Percentiles rank a stretch among this genome's conserved stretches.
Evolutionary conservation across 768 basidiomycete genomes (phyloP).

Genomic region (Russula vinacea): DNA sequence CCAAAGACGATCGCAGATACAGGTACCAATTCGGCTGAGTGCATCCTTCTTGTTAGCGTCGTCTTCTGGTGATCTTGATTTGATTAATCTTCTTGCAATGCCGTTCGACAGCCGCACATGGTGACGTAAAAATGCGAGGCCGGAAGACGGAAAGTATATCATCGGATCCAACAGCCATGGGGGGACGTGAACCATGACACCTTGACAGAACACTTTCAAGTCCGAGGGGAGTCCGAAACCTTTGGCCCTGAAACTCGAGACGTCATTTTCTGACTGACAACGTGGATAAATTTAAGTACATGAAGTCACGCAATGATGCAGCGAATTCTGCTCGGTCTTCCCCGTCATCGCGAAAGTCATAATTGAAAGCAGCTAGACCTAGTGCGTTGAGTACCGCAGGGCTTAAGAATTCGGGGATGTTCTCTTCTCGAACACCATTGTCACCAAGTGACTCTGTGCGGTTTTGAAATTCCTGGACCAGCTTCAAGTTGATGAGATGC

Average conservation of each 20-base stretch:
- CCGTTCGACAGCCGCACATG: constrained; percentile 17
- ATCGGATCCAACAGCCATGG: constrained; percentile 11
- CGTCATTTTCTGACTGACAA: not conserved
- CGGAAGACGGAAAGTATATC: constrained; percentile 22
- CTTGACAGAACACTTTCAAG: constrained; percentile 26
- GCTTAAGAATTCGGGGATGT: constrained; percentile 19
- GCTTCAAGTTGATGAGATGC: not conserved
- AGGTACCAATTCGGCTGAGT: constrained; percentile 22
- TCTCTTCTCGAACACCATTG: constrained; percentile 13
- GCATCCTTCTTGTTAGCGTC: constrained; percentile 14
- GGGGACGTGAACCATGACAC: constrained; percentile 20
- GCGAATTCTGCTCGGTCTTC: constrained; percentile 11
- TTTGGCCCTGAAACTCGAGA: constrained; percentile 17
- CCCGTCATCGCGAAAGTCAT: constrained; percentile 22
- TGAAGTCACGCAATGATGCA: constrained; percentile 23
- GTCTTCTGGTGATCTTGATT: not conserved
- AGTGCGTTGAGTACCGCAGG: constrained; percentile 21
- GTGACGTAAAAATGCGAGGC: constrained; percentile 24
- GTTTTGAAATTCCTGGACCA: constrained; percentile 14
- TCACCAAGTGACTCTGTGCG: not conserved
- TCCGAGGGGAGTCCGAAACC: constrained; percentile 25
- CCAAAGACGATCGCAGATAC: not conserved
- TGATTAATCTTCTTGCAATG: constrained; percentile 19
- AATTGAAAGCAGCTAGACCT: constrained; percentile 22
- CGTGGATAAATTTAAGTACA: constrained; percentile 5